Percentiles rank a stretch among this genome's conserved stretches.
These are phyloP conservation scores for Dovyalis caffra DNA, from an alignment of 345 rosid genomes.

Conservation along the genomic window DNA sequence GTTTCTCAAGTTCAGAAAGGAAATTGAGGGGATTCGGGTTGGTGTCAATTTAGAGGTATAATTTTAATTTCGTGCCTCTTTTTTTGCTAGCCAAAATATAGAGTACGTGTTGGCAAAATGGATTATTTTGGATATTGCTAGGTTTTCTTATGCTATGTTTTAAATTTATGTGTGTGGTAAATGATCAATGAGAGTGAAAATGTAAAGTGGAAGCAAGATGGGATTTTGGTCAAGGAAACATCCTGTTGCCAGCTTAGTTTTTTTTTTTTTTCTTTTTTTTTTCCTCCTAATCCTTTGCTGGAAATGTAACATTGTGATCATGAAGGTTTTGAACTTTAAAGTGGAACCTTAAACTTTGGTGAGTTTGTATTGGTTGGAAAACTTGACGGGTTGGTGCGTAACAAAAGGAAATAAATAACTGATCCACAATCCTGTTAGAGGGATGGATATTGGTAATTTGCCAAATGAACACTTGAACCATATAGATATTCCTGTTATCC, in stretches of 20 bases:
- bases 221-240: background rate
- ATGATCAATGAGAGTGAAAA: background rate
- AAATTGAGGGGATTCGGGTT: conserved; percentile 75
- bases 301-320: background rate
- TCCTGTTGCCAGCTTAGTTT: too few species aligned
- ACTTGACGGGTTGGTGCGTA: background rate
- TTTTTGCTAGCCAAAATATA: background rate
- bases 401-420: background rate
- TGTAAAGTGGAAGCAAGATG: background rate
- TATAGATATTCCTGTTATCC: background rate
- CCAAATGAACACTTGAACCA: background rate
- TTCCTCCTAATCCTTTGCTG: background rate
- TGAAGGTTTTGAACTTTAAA: background rate
- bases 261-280: too few species aligned
- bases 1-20: conserved; percentile 83
- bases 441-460: background rate
- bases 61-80: background rate
- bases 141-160: background rate
- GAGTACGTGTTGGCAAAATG: background rate
- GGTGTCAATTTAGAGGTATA: conserved; percentile 88
- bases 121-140: background rate
- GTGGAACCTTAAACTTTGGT: background rate
- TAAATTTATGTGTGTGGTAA: background rate
- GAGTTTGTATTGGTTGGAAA: background rate
- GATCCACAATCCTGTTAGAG: background rate